phyloP scores from a whole-genome alignment of 73 alveolate species.

The Stentor roeselii region DNA sequence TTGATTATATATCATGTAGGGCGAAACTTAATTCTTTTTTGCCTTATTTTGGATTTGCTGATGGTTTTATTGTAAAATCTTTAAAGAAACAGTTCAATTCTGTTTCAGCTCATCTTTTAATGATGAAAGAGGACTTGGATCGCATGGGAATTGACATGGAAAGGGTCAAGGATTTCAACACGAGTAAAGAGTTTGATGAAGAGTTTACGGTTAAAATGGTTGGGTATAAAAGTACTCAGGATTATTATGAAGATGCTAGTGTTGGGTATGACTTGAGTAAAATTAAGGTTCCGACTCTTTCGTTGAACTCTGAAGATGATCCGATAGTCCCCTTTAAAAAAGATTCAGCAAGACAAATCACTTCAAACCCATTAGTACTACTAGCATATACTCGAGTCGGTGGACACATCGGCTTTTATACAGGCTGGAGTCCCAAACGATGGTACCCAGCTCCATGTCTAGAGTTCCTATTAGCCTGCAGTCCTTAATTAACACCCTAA shows the following conservation, averaged over 20 bases:
- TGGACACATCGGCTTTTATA: slow-evolving; percentile 18
- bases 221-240: slow-evolving; percentile 15
- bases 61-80: slow-evolving; percentile 3
- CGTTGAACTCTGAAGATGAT: slow-evolving; percentile 18
- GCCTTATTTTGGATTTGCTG: neutral
- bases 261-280: neutral
- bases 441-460: slow-evolving; percentile 3
- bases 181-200: slow-evolving; percentile 24
- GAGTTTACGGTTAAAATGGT: slow-evolving; percentile 15
- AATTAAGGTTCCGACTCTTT: slow-evolving; percentile 25
- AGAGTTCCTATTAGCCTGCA: slow-evolving; percentile 9
- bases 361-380: neutral
- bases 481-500: too few species aligned
- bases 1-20: neutral
- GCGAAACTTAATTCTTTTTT: neutral
- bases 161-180: neutral
- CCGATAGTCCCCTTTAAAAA: neutral
- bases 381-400: slow-evolving; percentile 26
- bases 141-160: neutral
- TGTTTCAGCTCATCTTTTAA: neutral
- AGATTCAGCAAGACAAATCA: neutral
- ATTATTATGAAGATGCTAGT: slow-evolving; percentile 4
- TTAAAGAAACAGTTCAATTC: neutral
- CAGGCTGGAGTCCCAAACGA: slow-evolving; percentile 3
- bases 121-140: neutral